phyloP scores from a whole-genome alignment of 106 monocot species.

The Acorus gramineus region DNA sequence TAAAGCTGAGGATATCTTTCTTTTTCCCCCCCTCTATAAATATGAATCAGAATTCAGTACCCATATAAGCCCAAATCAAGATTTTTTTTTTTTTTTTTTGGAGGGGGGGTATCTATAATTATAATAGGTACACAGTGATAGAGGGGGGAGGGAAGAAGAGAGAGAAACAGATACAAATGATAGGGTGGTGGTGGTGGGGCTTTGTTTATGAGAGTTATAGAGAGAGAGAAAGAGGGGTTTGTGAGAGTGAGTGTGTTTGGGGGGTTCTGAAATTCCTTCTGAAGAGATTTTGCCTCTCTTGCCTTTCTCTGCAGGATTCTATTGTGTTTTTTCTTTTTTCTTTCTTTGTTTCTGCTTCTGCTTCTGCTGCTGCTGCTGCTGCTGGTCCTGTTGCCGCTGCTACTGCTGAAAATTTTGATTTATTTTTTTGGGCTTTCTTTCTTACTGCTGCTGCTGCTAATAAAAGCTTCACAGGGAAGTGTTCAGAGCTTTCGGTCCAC shows the following conservation, averaged over 20 bases:
- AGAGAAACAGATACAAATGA: too few relatives aligned
- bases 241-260: neutral
- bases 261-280: constrained; percentile 44
- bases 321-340: neutral
- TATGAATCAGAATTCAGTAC: neutral
- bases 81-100: too few relatives aligned
- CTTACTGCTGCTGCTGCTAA: constrained; percentile 2
- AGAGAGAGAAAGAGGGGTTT: neutral
- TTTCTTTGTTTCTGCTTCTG: neutral
- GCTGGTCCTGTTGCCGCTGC: constrained; percentile 1
- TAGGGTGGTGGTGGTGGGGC: neutral
- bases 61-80: too few relatives aligned
- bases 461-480: constrained; percentile 21
- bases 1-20: neutral
- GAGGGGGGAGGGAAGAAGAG: too few relatives aligned
- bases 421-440: neutral
- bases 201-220: neutral
- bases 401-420: constrained; percentile 19
- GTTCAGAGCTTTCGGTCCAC: constrained; percentile 10
- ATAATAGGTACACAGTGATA: too few relatives aligned
- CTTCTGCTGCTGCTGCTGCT: constrained; percentile 6
- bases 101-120: too few relatives aligned
- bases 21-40: neutral
- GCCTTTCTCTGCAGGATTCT: neutral
- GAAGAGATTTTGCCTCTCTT: constrained; percentile 21